These are phyloP conservation scores for Candida nanaspora DNA, from an alignment of 805 yeast species.

Conservation along the genomic window DNA sequence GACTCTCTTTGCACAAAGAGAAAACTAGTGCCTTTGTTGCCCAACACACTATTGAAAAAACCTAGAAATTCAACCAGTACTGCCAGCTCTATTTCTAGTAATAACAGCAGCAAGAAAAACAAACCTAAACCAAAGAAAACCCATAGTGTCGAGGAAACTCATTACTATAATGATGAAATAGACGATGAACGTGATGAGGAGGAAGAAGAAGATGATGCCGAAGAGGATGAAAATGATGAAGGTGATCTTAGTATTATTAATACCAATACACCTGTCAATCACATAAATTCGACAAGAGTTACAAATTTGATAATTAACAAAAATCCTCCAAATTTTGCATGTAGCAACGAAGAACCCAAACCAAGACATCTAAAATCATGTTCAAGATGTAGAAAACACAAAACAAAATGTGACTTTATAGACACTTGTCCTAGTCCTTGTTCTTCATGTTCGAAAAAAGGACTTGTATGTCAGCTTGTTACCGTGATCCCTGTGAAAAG, in stretches of 20 bases:
- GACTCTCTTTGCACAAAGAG: slow-evolving; percentile 15
- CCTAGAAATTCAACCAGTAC: slow-evolving; percentile 1
- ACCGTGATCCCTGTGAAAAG: slow-evolving; percentile 47
- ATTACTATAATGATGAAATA: too few relatives aligned
- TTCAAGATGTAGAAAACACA: slow-evolving; percentile 56
- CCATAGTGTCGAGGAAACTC: too few relatives aligned
- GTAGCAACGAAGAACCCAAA: too few relatives aligned
- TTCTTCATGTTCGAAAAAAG: slow-evolving; percentile 45
- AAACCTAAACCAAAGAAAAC: too few relatives aligned
- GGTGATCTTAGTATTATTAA: too few relatives aligned
- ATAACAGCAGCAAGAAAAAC: too few relatives aligned
- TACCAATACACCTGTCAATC: neutral
- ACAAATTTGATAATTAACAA: slow-evolving; percentile 15
- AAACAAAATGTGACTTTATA: slow-evolving; percentile 57
- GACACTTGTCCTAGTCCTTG: slow-evolving; percentile 49
- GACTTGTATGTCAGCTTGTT: slow-evolving; percentile 47
- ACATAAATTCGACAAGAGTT: slow-evolving; percentile 4
- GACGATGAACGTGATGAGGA: too few relatives aligned
- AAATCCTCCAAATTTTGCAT: slow-evolving; percentile 12
- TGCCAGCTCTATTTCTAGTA: too few relatives aligned
- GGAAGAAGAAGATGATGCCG: too few relatives aligned
- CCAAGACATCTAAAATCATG: slow-evolving; percentile 50
- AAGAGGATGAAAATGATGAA: too few relatives aligned
- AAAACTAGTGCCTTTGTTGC: slow-evolving; percentile 20
- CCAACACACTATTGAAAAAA: slow-evolving; percentile 13